phyloP scores from a whole-genome alignment of 2,329 filamentous ascomycete genomes.

The Sclerotiophoma versabilis region DNA sequence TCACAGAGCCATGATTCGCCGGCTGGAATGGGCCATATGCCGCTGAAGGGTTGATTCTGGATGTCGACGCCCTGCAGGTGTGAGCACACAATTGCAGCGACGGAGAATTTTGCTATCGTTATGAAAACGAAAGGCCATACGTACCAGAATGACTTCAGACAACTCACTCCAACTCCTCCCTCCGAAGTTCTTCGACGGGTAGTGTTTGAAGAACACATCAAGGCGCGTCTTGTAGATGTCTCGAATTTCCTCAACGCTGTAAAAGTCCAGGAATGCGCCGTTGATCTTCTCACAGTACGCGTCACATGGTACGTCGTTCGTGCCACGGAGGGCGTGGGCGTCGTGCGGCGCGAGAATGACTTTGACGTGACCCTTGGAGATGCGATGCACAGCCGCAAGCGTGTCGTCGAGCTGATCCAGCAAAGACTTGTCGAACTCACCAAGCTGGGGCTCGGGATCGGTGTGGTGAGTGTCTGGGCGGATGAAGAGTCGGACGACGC shows the following conservation, averaged over 20 bases:
- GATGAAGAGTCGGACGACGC: conserved; percentile 46
- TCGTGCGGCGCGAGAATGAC: conserved; percentile 48
- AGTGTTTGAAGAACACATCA: conserved; percentile 45
- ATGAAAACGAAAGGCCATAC: not conserved
- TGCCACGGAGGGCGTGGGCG: conserved; percentile 41
- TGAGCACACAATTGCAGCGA: not conserved
- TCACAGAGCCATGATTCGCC: conserved; percentile 48
- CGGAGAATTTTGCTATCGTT: not conserved
- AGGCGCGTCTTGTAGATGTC: conserved; percentile 42
- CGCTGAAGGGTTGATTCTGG: conserved; percentile 46
- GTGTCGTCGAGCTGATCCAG: conserved; percentile 47
- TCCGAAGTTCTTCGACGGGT: conserved; percentile 44
- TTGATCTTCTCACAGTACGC: conserved; percentile 43
- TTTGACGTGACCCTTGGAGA: conserved; percentile 46
- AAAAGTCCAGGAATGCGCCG: conserved; percentile 46
- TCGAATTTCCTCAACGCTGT: conserved; percentile 38
- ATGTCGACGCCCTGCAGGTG: conserved; percentile 42
- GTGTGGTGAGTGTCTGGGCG: conserved; percentile 36
- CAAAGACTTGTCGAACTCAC: conserved; percentile 40
- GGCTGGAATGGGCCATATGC: conserved; percentile 43
- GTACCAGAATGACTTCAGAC: conserved; percentile 43
- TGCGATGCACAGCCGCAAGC: conserved; percentile 43
- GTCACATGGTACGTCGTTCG: conserved; percentile 44
- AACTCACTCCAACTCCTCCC: conserved; percentile 40
- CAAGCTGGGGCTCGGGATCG: conserved; percentile 42